Evolutionary conservation across 371 early-diverging fungal genomes (phyloP), one percentile per base, ranked within the genome.

Genomic region (Saksenaea vasiformis): DNA sequence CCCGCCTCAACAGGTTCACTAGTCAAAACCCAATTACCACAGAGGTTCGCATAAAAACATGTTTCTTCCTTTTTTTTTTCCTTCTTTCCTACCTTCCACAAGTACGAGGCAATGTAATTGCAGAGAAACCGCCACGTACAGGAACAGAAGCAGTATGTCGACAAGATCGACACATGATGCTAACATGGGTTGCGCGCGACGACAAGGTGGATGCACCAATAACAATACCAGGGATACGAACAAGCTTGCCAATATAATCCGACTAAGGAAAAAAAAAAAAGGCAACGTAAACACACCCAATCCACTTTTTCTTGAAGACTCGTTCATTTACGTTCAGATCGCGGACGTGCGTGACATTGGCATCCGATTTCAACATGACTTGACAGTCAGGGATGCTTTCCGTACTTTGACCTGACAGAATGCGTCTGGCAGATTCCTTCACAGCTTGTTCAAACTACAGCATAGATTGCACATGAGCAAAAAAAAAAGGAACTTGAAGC

Each of bases 211-310:
- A 93, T 1, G 98, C 96, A 5, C 95, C 93, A 67, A 99, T 97
- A 38, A 99, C 91, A 62, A 99, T 99, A 53, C 99, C 99, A 15
- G 95, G 88, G 54, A 99, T 87, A 37, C 95, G 91, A 56, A 99
- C 94, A 31, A 99, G 87, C 72, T 95, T 97, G 54, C 96, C 95
- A 64, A 98, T 94, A 63, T 91, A 88, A 54, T 86, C 79, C 54
- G 98, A 87, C 90, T 96, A 64, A n/a, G 15, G 31, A 44, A 47
- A 60, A 28, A 43, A 51, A n/a, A 22, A 36, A 27, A 5, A 17
- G 54, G 1, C 38, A 41, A 3, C 22, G 34, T 17, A 38, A 17
- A 17, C 17, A 38, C 38, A 24, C 5, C 10, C 37, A 1, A 13
- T 41, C 43, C 0, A 3, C 43, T 0, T 5, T n/a, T 17, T 19